Conservation (phyloP, 345 rosid genomes). For the Citrus maxima region DNA sequence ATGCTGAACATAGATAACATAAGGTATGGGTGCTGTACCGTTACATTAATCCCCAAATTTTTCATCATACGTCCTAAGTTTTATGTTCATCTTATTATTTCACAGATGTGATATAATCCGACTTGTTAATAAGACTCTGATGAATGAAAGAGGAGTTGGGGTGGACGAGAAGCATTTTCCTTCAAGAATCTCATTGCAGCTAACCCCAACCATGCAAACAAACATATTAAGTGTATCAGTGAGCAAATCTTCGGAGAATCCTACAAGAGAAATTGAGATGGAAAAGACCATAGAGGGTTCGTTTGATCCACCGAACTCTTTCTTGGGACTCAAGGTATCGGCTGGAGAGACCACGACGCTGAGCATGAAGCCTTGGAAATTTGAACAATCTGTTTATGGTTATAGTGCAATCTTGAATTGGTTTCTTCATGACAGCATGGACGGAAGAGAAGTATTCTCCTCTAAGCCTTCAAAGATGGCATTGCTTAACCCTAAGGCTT, state of each 20-base stretch:
- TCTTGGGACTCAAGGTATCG: slow-evolving; percentile 58
- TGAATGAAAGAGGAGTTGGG: slow-evolving; percentile 68
- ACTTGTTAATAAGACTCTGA: slow-evolving; percentile 51
- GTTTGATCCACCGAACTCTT: slow-evolving; percentile 65
- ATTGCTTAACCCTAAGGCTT: slow-evolving; percentile 60
- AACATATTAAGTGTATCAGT: slow-evolving; percentile 73
- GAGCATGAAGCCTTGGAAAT: slow-evolving; percentile 83
- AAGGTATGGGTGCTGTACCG: slow-evolving; percentile 39
- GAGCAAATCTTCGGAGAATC: slow-evolving; percentile 72
- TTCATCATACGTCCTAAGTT: background rate
- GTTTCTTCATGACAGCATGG: slow-evolving; percentile 78
- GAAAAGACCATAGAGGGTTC: slow-evolving; percentile 55
- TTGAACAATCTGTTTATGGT: slow-evolving; percentile 68
- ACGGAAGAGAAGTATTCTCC: slow-evolving; percentile 81
- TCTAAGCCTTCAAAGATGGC: slow-evolving; percentile 67
- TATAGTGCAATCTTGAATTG: slow-evolving; percentile 62
- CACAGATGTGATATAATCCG: slow-evolving; percentile 59
- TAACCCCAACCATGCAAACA: slow-evolving; percentile 66
- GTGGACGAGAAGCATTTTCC: slow-evolving; percentile 79
- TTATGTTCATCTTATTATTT: background rate
- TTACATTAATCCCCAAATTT: background rate
- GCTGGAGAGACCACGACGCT: slow-evolving; percentile 54
- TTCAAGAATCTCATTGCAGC: slow-evolving; percentile 58
- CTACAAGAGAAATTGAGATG: slow-evolving; percentile 39
- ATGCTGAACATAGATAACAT: slow-evolving; percentile 68